Conservation (phyloP, 176 grass and related monocot genomes). For the Paspalum vaginatum region DNA sequence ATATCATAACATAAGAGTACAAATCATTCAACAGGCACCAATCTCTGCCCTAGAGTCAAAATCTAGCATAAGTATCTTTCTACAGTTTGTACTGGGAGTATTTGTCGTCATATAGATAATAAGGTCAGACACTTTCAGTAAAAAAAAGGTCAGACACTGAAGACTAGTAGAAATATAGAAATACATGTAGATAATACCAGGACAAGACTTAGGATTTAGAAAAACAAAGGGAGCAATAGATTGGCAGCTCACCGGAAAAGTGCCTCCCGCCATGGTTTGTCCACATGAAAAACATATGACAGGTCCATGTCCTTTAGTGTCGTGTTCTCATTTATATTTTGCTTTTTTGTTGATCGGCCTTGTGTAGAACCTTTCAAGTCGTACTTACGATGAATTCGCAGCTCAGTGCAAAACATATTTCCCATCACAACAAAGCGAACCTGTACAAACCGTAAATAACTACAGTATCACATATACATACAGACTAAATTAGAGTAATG, state of each 20-base stretch:
- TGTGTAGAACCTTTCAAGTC: constrained; percentile 94
- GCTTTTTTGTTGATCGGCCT: constrained; percentile 82
- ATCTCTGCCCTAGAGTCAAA: background rate
- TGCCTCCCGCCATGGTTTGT: constrained; percentile 92
- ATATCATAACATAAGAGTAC: background rate
- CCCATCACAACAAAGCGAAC: constrained; percentile 98
- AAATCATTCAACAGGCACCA: background rate
- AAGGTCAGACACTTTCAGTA: background rate
- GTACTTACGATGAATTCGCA: constrained; percentile 91
- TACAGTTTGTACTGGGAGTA: constrained; percentile 14
- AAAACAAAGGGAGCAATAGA: constrained; percentile 34
- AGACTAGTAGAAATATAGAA: background rate
- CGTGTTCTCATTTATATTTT: constrained; percentile 85
- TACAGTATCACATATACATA: constrained; percentile 17
- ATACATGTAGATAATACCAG: background rate
- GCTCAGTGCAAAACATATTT: constrained; percentile 97
- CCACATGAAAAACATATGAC: constrained; percentile 86
- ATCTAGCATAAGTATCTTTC: background rate
- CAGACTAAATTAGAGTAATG: constrained; percentile 18
- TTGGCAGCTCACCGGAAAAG: constrained; percentile 74
- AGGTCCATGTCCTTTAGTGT: constrained; percentile 96
- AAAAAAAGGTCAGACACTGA: background rate
- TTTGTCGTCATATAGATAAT: background rate
- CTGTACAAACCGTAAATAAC: constrained; percentile 51
- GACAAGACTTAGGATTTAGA: constrained; percentile 6